phyloP scores from a whole-genome alignment of 2,329 filamentous ascomycete species.

The Ceratocystis alfenasii region DNA sequence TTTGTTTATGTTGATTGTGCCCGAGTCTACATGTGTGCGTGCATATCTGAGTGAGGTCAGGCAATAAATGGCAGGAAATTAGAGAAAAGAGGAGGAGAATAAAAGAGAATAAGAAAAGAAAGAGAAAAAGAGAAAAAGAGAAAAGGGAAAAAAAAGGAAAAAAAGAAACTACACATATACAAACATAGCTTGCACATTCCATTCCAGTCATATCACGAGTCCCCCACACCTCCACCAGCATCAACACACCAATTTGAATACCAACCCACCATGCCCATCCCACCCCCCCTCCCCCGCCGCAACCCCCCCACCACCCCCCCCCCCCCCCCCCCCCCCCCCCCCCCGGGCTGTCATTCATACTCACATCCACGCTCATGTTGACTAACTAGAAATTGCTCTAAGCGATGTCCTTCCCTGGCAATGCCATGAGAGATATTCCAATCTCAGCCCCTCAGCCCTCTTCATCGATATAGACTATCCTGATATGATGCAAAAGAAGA shows the following conservation, averaged over 20 bases:
- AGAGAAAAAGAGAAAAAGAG: no score
- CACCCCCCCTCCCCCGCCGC: not conserved
- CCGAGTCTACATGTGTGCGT: not conserved
- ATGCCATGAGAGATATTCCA: conserved; percentile 55
- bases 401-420: conserved; percentile 85
- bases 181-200: not conserved
- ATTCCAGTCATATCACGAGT: not conserved
- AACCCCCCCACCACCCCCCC: no score
- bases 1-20: not conserved
- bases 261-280: not conserved
- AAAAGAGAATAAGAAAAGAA: not conserved
- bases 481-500: conserved; percentile 64
- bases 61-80: not conserved
- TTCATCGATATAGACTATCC: conserved; percentile 85
- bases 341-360: not conserved
- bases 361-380: conserved; percentile 9
- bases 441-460: conserved; percentile 43
- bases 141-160: not conserved
- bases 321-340: not conserved
- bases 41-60: not conserved
- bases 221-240: not conserved
- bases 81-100: not conserved
- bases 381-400: not conserved
- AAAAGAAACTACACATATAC: not conserved
- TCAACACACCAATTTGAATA: not conserved